Evolutionary conservation across 768 basidiomycete genomes (phyloP).

Genomic region (Chalciporus sphaerocephalus): DNA sequence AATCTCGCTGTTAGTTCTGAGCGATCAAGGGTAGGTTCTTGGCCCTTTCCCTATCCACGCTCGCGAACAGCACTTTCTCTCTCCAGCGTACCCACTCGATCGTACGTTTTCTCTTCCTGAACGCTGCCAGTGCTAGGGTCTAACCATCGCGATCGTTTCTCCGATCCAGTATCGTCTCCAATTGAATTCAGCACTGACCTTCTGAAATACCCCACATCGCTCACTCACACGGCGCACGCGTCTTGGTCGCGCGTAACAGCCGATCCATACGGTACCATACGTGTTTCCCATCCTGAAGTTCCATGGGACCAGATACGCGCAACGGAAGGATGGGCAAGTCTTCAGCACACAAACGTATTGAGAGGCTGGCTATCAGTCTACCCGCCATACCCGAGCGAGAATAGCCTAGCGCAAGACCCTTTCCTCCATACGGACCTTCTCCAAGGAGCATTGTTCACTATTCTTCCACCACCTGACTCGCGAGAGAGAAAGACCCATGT

Average conservation of each 20-base stretch:
- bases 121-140: neutral
- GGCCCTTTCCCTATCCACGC: conserved; percentile 85
- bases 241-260: conserved; percentile 50
- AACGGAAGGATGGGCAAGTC: conserved; percentile 81
- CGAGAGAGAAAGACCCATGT: conserved; percentile 26
- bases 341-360: conserved; percentile 76
- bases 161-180: conserved; percentile 9
- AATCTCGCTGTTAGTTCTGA: neutral
- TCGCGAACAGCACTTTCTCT: conserved; percentile 78
- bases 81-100: conserved; percentile 68
- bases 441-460: conserved; percentile 73
- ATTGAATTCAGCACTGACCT: conserved; percentile 6
- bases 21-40: conserved; percentile 47
- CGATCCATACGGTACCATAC: conserved; percentile 43
- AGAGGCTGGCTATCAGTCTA: conserved; percentile 58
- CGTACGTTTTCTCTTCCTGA: conserved; percentile 37
- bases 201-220: conserved; percentile 56
- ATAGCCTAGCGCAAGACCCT: conserved; percentile 29
- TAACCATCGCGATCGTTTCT: neutral
- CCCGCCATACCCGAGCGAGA: conserved; percentile 34
- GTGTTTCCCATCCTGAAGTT: conserved; percentile 61
- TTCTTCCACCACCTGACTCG: conserved; percentile 45
- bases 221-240: conserved; percentile 38
- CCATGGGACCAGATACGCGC: conserved; percentile 65
- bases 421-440: conserved; percentile 55